These are phyloP conservation scores for Cytospora chrysosperma DNA, from an alignment of 2,329 filamentous ascomycete species.

Conservation along the genomic window DNA sequence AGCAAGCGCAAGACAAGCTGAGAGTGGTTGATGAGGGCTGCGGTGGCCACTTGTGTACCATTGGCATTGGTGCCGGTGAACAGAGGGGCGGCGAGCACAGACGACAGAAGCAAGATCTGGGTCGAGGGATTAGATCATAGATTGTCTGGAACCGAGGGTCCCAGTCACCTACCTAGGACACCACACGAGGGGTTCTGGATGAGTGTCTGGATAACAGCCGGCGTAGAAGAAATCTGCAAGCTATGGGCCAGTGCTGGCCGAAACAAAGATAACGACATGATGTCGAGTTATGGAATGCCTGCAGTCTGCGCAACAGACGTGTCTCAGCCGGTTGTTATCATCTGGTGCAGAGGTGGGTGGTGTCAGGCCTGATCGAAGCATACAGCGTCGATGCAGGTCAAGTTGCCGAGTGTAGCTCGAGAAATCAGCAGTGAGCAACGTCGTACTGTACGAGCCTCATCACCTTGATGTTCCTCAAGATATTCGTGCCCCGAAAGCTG, in stretches of 20 bases:
- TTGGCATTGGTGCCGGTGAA: slow-evolving; percentile 32
- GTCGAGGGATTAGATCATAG: neutral
- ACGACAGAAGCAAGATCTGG: slow-evolving; percentile 13
- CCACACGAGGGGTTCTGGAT: slow-evolving; percentile 19
- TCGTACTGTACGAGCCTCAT: neutral
- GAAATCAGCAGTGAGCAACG: neutral
- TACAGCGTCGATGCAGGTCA: neutral
- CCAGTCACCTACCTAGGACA: slow-evolving; percentile 16
- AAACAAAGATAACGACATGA: slow-evolving; percentile 26
- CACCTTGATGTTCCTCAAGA: neutral
- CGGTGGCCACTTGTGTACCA: slow-evolving; percentile 40
- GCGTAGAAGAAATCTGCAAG: neutral
- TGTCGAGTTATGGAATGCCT: neutral
- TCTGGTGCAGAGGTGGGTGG: slow-evolving; percentile 6
- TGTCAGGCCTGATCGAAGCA: neutral
- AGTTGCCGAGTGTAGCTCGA: neutral
- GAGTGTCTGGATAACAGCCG: slow-evolving; percentile 19
- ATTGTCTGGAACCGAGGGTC: neutral
- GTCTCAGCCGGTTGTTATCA: slow-evolving; percentile 4
- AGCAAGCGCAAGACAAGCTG: slow-evolving; percentile 29
- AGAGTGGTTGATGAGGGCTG: slow-evolving; percentile 25
- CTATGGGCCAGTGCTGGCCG: slow-evolving; percentile 27
- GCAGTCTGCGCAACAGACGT: slow-evolving; percentile 14
- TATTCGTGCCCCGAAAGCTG: neutral
- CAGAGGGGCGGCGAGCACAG: slow-evolving; percentile 4